Evolutionary conservation across 495 filamentous ascomycete species (phyloP).

Genomic region (Tuber melanosporum): DNA sequence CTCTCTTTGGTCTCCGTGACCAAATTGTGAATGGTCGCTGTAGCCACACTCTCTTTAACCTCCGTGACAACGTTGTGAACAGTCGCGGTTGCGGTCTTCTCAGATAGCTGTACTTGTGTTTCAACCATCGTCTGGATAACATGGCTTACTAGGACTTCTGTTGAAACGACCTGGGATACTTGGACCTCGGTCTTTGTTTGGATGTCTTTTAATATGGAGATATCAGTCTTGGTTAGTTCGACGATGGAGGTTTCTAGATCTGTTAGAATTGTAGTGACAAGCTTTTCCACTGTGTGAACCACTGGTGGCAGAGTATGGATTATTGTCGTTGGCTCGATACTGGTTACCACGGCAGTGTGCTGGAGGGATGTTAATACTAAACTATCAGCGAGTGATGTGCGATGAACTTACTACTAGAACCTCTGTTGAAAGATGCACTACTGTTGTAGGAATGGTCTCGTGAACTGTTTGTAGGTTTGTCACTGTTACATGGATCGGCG

Average conservation of each 20-base stretch:
- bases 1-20: background rate
- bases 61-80: constrained; percentile 4
- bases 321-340: constrained; percentile 33
- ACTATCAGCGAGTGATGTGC: background rate
- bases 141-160: constrained; percentile 31
- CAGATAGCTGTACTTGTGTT: constrained; percentile 30
- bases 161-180: constrained; percentile 34
- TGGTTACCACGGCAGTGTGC: constrained; percentile 34
- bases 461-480: constrained; percentile 17
- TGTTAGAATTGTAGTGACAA: constrained; percentile 26
- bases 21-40: background rate
- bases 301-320: constrained; percentile 29
- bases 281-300: constrained; percentile 31
- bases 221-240: constrained; percentile 22
- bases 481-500: constrained; percentile 33
- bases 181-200: constrained; percentile 32
- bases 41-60: background rate
- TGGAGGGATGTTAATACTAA: constrained; percentile 17
- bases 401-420: constrained; percentile 32
- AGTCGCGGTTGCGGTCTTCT: constrained; percentile 28
- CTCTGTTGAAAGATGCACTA: constrained; percentile 31
- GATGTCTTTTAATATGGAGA: constrained; percentile 21
- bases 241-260: constrained; percentile 20
- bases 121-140: constrained; percentile 33
- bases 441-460: constrained; percentile 26